Evolutionary conservation across 2,329 filamentous ascomycete genomes (phyloP), one percentile per base, ranked within the genome.

Genomic region (Calonectria pauciramosa): DNA sequence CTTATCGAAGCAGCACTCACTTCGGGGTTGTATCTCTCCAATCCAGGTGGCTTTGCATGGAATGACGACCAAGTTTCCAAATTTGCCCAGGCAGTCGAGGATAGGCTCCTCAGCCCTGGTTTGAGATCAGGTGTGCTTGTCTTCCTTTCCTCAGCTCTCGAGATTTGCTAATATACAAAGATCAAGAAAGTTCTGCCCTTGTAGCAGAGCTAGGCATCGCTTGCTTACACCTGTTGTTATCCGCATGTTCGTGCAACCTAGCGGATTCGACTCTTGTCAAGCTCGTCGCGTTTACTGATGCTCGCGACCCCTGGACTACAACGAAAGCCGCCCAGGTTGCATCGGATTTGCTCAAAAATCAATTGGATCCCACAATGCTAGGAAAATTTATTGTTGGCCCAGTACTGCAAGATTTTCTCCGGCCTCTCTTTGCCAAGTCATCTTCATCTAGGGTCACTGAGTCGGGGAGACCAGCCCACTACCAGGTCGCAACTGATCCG

Each of bases 351-450:
- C 75, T 90, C 6, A 54, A 79, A 1, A 26, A 75, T 2, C 80
- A 84, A 2, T 65, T 86, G 7, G 18, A 72, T 9, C 34, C 32
- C 13, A 68, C 73, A 0, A 72, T 59, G 18, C 26, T 80, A 67
- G 32, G 74, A n/a, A 30, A 74, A 4, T 89, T 92, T 77, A 85
- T 92, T 77, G 85, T 89, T 23, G 86, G 88, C n/a, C 85, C 88
- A 49, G 86, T 95, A 71, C 89, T 96, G 5, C 87, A 89, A 75
- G 85, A 86, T 79, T 92, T 92, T 80, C 88, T 96, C 66, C 92
- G 92, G 47, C 93, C 93, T 34, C 85, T 94, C 8, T 96, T 96
- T 86, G 88, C 89, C 34, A 89, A 88, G 72, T 87, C 90, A 20
- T 89, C 44, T 47, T 47, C 88, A 26, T 88, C 91, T 4, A 78